These are phyloP conservation scores for Gynandropsis gynandra DNA, from an alignment of 345 rosid species.

Conservation along the genomic window DNA sequence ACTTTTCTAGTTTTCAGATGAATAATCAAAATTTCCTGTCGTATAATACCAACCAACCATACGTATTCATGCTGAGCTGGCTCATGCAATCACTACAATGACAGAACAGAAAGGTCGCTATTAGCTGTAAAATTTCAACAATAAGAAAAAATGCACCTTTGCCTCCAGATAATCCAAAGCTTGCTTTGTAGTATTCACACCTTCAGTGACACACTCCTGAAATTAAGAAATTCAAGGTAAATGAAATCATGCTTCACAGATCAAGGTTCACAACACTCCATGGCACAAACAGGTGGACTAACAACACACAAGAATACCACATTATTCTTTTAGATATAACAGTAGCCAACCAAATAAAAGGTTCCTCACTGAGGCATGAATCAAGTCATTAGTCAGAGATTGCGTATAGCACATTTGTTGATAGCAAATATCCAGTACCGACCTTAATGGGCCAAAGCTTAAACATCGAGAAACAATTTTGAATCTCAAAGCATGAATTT, in stretches of 20 bases:
- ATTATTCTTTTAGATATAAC: background rate
- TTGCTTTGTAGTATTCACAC: slow-evolving; percentile 48
- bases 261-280: slow-evolving; percentile 13
- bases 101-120: background rate
- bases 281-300: background rate
- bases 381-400: background rate
- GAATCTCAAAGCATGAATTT: slow-evolving; percentile 1
- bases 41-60: too few species aligned
- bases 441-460: too few species aligned
- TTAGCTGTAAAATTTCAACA: slow-evolving; percentile 4
- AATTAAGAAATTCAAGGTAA: slow-evolving; percentile 10
- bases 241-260: slow-evolving; percentile 9
- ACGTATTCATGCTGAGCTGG: too few species aligned
- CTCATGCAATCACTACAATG: slow-evolving; percentile 6
- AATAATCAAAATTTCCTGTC: too few species aligned
- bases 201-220: slow-evolving; percentile 75
- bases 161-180: slow-evolving; percentile 75
- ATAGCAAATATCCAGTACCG: too few species aligned
- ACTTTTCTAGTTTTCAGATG: slow-evolving; percentile 6
- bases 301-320: slow-evolving; percentile 3
- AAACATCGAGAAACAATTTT: background rate
- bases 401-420: background rate
- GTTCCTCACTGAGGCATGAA: slow-evolving; percentile 9
- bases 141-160: slow-evolving; percentile 40
- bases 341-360: slow-evolving; percentile 1